These are phyloP conservation scores for Canavalia gladiata DNA, from an alignment of 306 rosid genomes.

Conservation along the genomic window DNA sequence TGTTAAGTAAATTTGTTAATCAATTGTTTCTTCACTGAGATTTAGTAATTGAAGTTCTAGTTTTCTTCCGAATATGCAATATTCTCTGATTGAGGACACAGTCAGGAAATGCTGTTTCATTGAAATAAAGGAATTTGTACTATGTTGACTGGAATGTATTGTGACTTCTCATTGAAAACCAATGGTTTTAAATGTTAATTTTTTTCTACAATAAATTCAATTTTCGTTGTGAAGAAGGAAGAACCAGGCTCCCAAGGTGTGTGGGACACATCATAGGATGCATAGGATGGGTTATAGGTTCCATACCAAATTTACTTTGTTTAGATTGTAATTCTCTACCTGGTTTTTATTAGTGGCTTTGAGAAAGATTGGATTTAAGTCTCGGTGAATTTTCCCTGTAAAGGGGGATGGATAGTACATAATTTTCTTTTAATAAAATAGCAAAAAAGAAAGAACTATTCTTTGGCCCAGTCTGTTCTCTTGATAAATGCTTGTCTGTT, in stretches of 20 bases:
- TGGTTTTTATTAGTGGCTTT: not conserved
- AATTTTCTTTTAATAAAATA: not conserved
- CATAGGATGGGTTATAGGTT: too few relatives aligned
- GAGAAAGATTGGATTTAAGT: not conserved
- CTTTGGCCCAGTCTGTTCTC: not conserved
- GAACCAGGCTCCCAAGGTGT: not conserved
- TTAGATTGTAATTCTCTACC: not conserved
- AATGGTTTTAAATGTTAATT: slow-evolving; percentile 5
- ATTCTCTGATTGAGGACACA: not conserved
- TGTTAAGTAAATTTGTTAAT: slow-evolving; percentile 4
- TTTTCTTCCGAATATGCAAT: not conserved
- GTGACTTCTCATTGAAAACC: not conserved
- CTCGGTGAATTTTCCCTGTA: not conserved
- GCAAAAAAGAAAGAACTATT: not conserved
- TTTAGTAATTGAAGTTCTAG: slow-evolving; percentile 11
- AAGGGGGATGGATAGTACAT: not conserved
- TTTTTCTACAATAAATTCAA: not conserved
- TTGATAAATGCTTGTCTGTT: not conserved
- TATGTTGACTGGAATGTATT: not conserved
- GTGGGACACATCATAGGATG: not conserved
- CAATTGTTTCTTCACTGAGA: slow-evolving; percentile 12
- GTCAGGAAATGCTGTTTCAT: not conserved
- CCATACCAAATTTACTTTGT: not conserved
- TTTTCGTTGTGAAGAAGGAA: not conserved
- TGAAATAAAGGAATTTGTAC: not conserved